phyloP scores from a whole-genome alignment of 148 eudicot species.

The Selenicereus undatus region DNA sequence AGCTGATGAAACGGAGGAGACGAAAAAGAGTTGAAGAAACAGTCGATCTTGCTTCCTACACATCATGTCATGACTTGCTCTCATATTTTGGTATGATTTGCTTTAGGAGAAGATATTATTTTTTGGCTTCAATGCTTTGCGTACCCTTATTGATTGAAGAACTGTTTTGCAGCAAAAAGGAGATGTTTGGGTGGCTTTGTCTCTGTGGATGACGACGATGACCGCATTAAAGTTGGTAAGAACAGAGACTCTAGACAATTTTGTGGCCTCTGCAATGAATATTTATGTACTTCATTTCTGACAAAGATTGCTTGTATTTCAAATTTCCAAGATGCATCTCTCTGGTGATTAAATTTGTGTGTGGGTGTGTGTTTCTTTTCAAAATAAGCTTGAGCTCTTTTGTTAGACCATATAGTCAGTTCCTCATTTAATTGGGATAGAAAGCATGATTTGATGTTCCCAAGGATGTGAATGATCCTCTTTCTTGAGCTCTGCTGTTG shows the following conservation, averaged over 20 bases:
- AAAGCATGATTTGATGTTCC: not conserved
- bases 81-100: slow-evolving; percentile 43
- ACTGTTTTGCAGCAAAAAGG: slow-evolving; percentile 50
- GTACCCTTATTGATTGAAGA: not conserved
- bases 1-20: slow-evolving; percentile 53
- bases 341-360: not conserved
- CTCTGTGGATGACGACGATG: slow-evolving; percentile 35
- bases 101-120: not conserved
- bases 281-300: not conserved
- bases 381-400: not conserved
- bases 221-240: slow-evolving; percentile 45
- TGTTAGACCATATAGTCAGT: not conserved
- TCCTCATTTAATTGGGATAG: not conserved
- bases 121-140: slow-evolving; percentile 4
- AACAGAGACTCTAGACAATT: slow-evolving; percentile 6
- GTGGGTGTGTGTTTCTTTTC: not conserved
- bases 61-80: slow-evolving; percentile 48
- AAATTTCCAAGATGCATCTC: not conserved
- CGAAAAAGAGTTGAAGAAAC: slow-evolving; percentile 63
- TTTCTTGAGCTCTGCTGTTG: not conserved
- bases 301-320: not conserved
- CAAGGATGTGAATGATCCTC: not conserved
- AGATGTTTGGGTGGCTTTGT: slow-evolving; percentile 39
- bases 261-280: not conserved
- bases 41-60: slow-evolving; percentile 42